These are phyloP conservation scores for Heimioporus punctisporus DNA, from an alignment of 1,284 basidiomycete species.

Conservation along the genomic window DNA sequence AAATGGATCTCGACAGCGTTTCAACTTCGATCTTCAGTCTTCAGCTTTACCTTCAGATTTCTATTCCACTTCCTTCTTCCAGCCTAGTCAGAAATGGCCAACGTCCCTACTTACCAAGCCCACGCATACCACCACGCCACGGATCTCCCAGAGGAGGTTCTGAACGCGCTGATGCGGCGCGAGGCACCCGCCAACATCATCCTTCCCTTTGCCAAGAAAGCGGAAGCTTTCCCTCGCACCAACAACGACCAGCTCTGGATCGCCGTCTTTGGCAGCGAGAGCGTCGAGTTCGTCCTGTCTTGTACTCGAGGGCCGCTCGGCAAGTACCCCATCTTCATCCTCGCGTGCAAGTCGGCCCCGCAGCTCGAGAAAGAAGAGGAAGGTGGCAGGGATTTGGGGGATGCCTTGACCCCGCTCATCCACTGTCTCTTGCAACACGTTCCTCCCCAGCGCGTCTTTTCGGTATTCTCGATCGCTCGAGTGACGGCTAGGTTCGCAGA, in stretches of 20 bases:
- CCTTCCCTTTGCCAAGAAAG: conserved; percentile 45
- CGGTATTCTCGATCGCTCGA: conserved; percentile 59
- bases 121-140: conserved; percentile 11
- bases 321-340: conserved; percentile 61
- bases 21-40: too few relatives aligned
- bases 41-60: too few relatives aligned
- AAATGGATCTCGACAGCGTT: too few relatives aligned
- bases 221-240: background rate
- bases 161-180: conserved; percentile 39
- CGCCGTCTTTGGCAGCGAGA: conserved; percentile 34
- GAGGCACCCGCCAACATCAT: conserved; percentile 55
- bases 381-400: conserved; percentile 31
- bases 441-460: conserved; percentile 54
- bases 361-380: conserved; percentile 27
- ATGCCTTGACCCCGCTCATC: conserved; percentile 38
- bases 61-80: too few relatives aligned
- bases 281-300: conserved; percentile 57
- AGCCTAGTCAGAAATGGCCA: too few relatives aligned
- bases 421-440: conserved; percentile 31
- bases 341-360: conserved; percentile 37
- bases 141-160: conserved; percentile 37
- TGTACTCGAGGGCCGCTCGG: conserved; percentile 56
- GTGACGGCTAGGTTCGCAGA: conserved; percentile 49
- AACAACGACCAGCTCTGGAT: conserved; percentile 52
- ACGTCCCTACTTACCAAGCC: too few relatives aligned